Conservation (phyloP, 495 filamentous ascomycete genomes). For the Letharia lupina region DNA sequence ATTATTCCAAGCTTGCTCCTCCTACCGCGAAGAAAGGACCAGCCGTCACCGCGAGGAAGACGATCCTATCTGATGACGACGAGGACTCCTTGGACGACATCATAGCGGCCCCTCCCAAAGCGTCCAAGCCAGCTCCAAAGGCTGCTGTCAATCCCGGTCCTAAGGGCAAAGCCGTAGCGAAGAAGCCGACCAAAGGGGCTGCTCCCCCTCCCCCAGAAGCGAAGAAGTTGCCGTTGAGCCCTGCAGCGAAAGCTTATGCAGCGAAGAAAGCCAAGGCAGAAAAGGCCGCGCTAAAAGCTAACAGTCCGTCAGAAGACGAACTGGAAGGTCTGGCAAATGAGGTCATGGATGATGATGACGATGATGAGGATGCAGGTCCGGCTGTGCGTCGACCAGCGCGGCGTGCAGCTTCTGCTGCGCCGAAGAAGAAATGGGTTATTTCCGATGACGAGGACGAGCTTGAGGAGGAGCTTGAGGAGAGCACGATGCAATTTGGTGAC, state of each 20-base stretch:
- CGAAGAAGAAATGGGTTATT: slow-evolving; percentile 23
- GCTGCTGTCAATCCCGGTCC: slow-evolving; percentile 27
- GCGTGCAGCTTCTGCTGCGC: slow-evolving; percentile 21
- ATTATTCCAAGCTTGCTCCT: slow-evolving; percentile 74
- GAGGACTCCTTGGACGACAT: slow-evolving; percentile 33
- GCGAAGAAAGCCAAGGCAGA: slow-evolving; percentile 57
- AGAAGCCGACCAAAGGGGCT: slow-evolving; percentile 30
- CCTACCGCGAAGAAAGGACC: slow-evolving; percentile 48
- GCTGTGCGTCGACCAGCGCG: slow-evolving; percentile 21
- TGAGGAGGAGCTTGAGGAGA: slow-evolving; percentile 25
- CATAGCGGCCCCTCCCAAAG: slow-evolving; percentile 24
- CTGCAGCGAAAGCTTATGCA: slow-evolving; percentile 76
- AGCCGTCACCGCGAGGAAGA: slow-evolving; percentile 49
- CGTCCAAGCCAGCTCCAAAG: slow-evolving; percentile 28
- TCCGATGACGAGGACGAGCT: slow-evolving; percentile 26
- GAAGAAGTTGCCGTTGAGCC: slow-evolving; percentile 51
- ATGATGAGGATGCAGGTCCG: slow-evolving; percentile 27
- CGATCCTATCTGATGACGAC: slow-evolving; percentile 52
- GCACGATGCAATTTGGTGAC: slow-evolving; percentile 26
- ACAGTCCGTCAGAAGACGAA: slow-evolving; percentile 36
- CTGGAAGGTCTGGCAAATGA: slow-evolving; percentile 46
- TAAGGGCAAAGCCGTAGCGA: slow-evolving; percentile 36
- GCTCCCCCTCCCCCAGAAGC: slow-evolving; percentile 29
- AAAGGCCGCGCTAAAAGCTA: slow-evolving; percentile 31
- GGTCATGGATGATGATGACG: slow-evolving; percentile 46